phyloP scores from a whole-genome alignment of 2,329 filamentous ascomycete genomes.

The Thelonectria blattea region DNA sequence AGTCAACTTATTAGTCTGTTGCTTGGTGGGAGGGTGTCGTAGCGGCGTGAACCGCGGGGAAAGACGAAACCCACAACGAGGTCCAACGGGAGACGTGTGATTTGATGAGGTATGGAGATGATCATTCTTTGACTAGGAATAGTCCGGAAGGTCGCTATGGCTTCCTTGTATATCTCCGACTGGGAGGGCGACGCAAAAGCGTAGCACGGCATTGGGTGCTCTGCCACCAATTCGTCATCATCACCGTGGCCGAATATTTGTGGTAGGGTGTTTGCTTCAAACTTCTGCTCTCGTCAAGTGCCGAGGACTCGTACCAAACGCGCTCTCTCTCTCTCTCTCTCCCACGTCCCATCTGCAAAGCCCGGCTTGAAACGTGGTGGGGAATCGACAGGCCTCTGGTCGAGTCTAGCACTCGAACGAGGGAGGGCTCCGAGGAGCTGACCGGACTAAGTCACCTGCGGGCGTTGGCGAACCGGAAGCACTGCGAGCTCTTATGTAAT shows the following conservation, averaged over 20 bases:
- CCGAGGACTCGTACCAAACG: background rate
- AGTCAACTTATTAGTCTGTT: conserved; percentile 29
- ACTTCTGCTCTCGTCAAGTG: background rate
- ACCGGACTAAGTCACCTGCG: conserved; percentile 1
- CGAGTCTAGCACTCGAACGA: background rate
- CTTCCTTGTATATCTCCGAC: background rate
- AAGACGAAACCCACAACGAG: conserved; percentile 5
- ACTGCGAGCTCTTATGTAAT: conserved; percentile 12
- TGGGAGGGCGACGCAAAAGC: background rate
- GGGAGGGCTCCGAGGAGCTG: background rate
- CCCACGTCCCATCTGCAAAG: background rate
- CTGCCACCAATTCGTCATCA: background rate
- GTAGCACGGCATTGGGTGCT: background rate
- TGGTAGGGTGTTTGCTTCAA: background rate
- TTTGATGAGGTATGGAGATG: conserved; percentile 19
- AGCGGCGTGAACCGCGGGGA: conserved; percentile 18
- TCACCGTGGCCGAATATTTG: background rate
- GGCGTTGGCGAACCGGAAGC: conserved; percentile 13
- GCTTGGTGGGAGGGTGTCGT: conserved; percentile 10
- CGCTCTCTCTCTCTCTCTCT: background rate
- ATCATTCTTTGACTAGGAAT: conserved; percentile 8
- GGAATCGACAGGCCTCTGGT: conserved; percentile 3
- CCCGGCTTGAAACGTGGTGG: conserved; percentile 17
- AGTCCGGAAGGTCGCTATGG: conserved; percentile 8
- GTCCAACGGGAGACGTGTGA: conserved; percentile 17